Base-by-base conservation (phyloP, 2,329 filamentous ascomycete species). In the Colletotrichum godetiae region DNA sequence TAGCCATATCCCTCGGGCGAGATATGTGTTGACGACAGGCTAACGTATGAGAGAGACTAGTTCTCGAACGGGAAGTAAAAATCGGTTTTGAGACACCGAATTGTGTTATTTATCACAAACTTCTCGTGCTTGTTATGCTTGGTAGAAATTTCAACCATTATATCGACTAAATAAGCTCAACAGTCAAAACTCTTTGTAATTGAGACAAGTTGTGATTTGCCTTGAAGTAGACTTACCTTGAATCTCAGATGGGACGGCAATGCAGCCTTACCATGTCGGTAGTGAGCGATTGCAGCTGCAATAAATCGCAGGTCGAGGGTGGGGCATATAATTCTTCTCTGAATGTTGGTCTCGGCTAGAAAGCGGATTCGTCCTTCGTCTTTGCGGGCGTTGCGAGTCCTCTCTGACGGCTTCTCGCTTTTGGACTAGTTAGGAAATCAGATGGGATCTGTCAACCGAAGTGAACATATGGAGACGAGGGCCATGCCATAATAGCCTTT, bases 191-290 rank as follows among this genome's bases (percentile, higher is more conserved):
- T 49, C 1, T 49, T 49, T n/a, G 42, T 49, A 19, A 49, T 19
- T 19, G 19, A 49, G 19, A 49, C 42, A 49, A 22, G 42, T 22
- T 49, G 33, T 35, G 8, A 22, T 49, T 15, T 19, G 7, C 15
- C 37, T 42, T 42, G 37, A 42, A 42, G 19, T 22, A 2, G 42
- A 19, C 19, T 49, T 19, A n/a, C 15, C 4, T 49, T 49, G 19
- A 11, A 49, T 11, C 42, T 22, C 42, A 52, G 11, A 27, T 63
- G 42, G 33, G n/a, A 63, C 60, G 31, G 42, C 12, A 46, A 61
- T 46, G 58, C 42, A 63, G 60, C 60, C 42, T 63, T 52, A 63
- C 29, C 42, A 31, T 19, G 49, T 63, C 60, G 42, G 42, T n/a
- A 63, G 60, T 63, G 42, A 10, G 11, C 27, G 42, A 31, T 31